Conservation (phyloP, 2,329 filamentous ascomycete genomes). For the Biscogniauxia mediterranea region DNA sequence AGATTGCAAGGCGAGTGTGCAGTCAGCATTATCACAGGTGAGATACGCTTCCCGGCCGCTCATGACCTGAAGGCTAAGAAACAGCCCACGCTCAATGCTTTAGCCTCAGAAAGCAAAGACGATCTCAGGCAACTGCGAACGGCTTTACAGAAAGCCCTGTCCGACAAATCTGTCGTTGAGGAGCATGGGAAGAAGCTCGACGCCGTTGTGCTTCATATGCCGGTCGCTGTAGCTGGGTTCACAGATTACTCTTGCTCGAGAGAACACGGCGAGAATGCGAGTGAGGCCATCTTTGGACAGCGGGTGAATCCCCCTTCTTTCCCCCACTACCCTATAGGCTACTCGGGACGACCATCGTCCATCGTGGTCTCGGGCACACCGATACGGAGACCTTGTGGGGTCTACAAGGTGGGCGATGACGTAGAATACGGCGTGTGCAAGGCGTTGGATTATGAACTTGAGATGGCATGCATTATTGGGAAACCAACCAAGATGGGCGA, state of each 20-base stretch:
- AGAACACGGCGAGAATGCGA: conserved; percentile 51
- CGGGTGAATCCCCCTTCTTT: conserved; percentile 19
- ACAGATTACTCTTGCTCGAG: conserved; percentile 56
- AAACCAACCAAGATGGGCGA: conserved; percentile 38
- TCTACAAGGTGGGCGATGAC: conserved; percentile 15
- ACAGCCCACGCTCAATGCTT: conserved; percentile 21
- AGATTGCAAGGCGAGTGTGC: conserved; percentile 5
- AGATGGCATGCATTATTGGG: conserved; percentile 45
- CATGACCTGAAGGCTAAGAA: conserved; percentile 3
- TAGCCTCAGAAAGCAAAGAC: conserved; percentile 14
- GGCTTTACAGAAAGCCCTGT: conserved; percentile 19
- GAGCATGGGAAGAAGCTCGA: conserved; percentile 33
- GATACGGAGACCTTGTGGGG: conserved; percentile 24
- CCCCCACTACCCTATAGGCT: conserved; percentile 18
- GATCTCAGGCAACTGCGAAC: conserved; percentile 18
- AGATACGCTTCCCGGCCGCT: neutral
- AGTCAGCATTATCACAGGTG: conserved; percentile 18
- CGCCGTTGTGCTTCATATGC: conserved; percentile 50
- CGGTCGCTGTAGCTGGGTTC: conserved; percentile 55
- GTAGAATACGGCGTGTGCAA: conserved; percentile 26
- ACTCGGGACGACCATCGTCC: conserved; percentile 20
- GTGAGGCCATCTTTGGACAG: conserved; percentile 28
- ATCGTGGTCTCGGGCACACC: conserved; percentile 27
- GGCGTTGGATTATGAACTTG: conserved; percentile 43
- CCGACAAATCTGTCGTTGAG: conserved; percentile 16